These are phyloP conservation scores for Fusarium coicis DNA, from an alignment of 2,329 filamentous ascomycete species.

Conservation along the genomic window DNA sequence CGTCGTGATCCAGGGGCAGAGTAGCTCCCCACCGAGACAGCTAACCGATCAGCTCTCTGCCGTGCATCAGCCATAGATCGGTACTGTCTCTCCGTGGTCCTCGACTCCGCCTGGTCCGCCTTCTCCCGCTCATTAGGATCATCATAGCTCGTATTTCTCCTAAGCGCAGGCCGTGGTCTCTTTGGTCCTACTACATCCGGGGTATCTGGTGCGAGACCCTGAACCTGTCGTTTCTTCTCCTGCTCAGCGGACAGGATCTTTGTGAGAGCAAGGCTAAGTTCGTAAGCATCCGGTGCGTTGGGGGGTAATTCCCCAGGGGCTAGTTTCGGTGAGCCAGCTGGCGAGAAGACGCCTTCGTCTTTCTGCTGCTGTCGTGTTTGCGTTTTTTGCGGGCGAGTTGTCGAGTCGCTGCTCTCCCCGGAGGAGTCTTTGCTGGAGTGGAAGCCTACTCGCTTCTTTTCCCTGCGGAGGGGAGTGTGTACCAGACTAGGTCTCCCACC, in stretches of 20 bases:
- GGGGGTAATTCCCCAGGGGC: conserved; percentile 43
- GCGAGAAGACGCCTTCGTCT: conserved; percentile 42
- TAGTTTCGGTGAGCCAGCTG: conserved; percentile 42
- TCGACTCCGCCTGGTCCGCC: conserved; percentile 54
- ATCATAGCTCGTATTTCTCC: conserved; percentile 57
- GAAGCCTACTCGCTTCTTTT: conserved; percentile 56
- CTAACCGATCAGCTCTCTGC: conserved; percentile 52
- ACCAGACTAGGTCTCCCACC: conserved; percentile 43
- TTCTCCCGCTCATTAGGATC: conserved; percentile 53
- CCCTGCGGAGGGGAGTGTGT: conserved; percentile 48
- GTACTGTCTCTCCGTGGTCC: conserved; percentile 51
- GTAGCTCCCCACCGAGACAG: conserved; percentile 53
- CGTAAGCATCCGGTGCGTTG: conserved; percentile 52
- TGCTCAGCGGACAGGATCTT: conserved; percentile 51
- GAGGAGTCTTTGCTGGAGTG: conserved; percentile 47
- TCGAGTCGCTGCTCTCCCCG: conserved; percentile 11
- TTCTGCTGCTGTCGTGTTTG: conserved; percentile 16
- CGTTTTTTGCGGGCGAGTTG: conserved; percentile 1
- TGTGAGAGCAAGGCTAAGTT: conserved; percentile 53
- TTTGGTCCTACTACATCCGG: conserved; percentile 33
- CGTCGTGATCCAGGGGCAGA: conserved; percentile 52
- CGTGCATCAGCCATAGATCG: conserved; percentile 55
- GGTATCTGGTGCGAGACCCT: conserved; percentile 14
- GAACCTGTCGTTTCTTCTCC: conserved; percentile 32
- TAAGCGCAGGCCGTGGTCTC: conserved; percentile 52